Evolutionary conservation across 371 early-diverging fungal genomes (phyloP), one percentile per base, ranked within the genome.

Genomic region (Smittium mucronatum): DNA sequence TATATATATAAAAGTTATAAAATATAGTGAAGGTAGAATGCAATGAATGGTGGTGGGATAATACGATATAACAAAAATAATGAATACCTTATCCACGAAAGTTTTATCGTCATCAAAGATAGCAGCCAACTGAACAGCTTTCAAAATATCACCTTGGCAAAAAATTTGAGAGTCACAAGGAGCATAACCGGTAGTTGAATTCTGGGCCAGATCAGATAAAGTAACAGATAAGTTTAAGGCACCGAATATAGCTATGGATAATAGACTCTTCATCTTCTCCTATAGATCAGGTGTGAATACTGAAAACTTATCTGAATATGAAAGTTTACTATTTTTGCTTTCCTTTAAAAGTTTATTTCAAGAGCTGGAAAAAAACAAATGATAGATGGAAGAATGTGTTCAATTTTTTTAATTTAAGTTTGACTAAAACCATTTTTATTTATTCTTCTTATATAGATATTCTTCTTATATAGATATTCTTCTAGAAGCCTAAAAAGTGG

Each of bases 101-200:
- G 86, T 85, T 75, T 91, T 91, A 36, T 88, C 88, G 71, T 91
- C 92, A 0, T 75, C 63, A 74, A 79, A 89, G 0, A 88, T 63
- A 25, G 70, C 65, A 15, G 86, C 82, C 68, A 85, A 70, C 68
- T 90, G 89, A 15, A 90, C 83, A 0, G 82, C 74, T 15, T 83
- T 74, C 25, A 90, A 73, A 1, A 89, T 64, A 17, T 78, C 77
- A 26, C 89, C 87, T n/a, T 81, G 75, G 78, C 91, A 90, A 72
- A 87, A 90, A 28, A 90, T 85, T 0, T 81, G 84, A 25, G 87
- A 85, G 69, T 84, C 81, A 74, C 89, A 89, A 1, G 79, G 47
- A 47, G 47, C 47, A 47, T 11, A 11, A 21, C 21, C 47, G 21
- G 21, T 21, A 21, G 47, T 11, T 11, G 47, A 21, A 47, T 47